Conservation (phyloP, 139 green algal species). For the Chlorella sp. region DNA sequence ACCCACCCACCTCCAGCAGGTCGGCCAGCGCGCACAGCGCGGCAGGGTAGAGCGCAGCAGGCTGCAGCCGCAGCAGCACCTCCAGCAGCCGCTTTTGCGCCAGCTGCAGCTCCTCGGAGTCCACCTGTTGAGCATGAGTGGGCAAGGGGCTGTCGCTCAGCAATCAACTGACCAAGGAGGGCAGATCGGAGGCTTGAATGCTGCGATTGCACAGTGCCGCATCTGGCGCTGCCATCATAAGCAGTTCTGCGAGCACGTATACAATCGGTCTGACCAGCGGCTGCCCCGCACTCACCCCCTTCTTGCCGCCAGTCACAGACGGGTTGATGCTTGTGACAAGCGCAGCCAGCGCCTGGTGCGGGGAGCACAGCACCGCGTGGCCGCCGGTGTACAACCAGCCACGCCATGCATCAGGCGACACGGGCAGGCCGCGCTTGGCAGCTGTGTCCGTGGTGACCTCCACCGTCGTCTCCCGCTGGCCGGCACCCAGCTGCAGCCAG, state of each 20-base stretch:
- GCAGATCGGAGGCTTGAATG: too few relatives aligned
- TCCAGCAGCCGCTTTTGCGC: constrained; percentile 44
- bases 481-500: constrained; percentile 36
- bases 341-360: constrained; percentile 42
- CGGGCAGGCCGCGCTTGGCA: constrained; percentile 45
- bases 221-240: too few relatives aligned
- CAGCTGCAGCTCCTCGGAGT: constrained; percentile 32
- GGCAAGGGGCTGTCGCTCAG: too few relatives aligned
- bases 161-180: too few relatives aligned
- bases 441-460: constrained; percentile 55
- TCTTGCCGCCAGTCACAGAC: constrained; percentile 20
- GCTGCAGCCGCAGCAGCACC: constrained; percentile 9
- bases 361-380: constrained; percentile 43
- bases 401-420: constrained; percentile 36
- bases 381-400: constrained; percentile 61
- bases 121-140: background rate
- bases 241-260: too few relatives aligned
- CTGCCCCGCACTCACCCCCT: background rate
- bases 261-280: background rate
- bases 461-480: constrained; percentile 11
- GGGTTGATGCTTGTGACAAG: constrained; percentile 52
- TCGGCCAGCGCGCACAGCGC: constrained; percentile 50
- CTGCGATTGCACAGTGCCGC: too few relatives aligned
- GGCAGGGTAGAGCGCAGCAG: constrained; percentile 46
- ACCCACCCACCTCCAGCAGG: constrained; percentile 31